These are phyloP conservation scores for Populus hybrid DNA, from an alignment of 441 rosid species.

Conservation along the genomic window DNA sequence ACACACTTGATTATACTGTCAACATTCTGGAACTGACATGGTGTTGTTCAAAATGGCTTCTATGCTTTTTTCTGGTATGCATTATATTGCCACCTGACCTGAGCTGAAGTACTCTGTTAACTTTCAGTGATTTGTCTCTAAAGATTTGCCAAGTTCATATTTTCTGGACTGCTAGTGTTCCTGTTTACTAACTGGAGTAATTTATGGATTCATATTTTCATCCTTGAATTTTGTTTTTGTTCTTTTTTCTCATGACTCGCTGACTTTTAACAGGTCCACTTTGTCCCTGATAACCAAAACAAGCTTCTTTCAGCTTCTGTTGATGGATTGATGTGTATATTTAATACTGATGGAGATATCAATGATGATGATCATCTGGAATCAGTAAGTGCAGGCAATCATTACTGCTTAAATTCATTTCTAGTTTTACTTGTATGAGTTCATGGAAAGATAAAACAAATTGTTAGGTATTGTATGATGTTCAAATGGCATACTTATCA, in stretches of 20 bases:
- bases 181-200: not conserved
- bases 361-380: conserved; percentile 86
- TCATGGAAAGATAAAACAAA: not conserved
- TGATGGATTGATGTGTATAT: conserved; percentile 82
- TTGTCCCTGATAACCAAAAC: conserved; percentile 61
- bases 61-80: not conserved
- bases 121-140: not conserved
- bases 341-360: conserved; percentile 70
- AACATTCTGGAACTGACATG: not conserved
- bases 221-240: not conserved
- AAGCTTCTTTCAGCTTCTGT: conserved; percentile 84
- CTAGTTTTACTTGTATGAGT: not conserved
- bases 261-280: conserved; percentile 53
- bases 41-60: not conserved
- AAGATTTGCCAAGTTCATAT: not conserved
- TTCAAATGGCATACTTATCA: not conserved
- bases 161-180: not conserved
- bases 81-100: not conserved
- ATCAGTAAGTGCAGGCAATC: conserved; percentile 36
- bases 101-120: not conserved
- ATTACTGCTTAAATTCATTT: not conserved
- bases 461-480: not conserved
- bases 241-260: not conserved
- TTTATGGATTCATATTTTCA: conserved; percentile 1
- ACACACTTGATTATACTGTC: not conserved